A percentile compares a stretch with the other conserved stretches of the same genome.
Conservation (phyloP, 257 asterid species). For the Plectranthus barbatus region DNA sequence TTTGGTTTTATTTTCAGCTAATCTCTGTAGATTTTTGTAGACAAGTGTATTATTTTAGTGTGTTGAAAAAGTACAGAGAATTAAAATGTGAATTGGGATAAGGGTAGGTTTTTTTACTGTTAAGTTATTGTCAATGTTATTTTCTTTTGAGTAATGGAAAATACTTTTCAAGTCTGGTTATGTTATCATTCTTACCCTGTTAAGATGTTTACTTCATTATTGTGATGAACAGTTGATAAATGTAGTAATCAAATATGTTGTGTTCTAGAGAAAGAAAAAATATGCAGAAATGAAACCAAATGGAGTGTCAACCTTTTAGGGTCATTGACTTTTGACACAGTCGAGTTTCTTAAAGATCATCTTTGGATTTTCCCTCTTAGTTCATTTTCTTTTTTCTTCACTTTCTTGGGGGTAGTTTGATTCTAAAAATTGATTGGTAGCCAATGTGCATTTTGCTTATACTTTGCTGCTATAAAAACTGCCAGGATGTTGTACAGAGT, state of each 20-base stretch:
- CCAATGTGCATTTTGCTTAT: constrained; percentile 5
- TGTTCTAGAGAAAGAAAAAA: background rate
- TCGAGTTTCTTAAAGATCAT: background rate
- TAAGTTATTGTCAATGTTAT: background rate
- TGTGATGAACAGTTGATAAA: background rate
- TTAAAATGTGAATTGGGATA: background rate
- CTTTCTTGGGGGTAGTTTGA: background rate
- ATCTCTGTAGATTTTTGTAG: background rate
- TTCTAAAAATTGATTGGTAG: background rate
- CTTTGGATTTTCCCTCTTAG: background rate
- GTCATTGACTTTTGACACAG: background rate
- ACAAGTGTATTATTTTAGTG: background rate
- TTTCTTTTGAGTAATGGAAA: background rate
- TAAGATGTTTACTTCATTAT: too few relatives aligned
- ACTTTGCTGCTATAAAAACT: background rate
- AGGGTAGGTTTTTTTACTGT: background rate
- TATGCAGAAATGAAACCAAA: background rate
- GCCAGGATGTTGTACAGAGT: constrained; percentile 47
- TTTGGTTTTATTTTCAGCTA: background rate
- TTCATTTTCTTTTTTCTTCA: background rate
- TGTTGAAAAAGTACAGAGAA: background rate
- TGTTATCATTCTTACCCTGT: background rate
- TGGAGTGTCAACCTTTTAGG: background rate
- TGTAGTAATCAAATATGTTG: background rate
- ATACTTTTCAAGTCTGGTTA: background rate